Base-by-base conservation (phyloP, 768 basidiomycete genomes). In the Tulasnella calospora region DNA sequence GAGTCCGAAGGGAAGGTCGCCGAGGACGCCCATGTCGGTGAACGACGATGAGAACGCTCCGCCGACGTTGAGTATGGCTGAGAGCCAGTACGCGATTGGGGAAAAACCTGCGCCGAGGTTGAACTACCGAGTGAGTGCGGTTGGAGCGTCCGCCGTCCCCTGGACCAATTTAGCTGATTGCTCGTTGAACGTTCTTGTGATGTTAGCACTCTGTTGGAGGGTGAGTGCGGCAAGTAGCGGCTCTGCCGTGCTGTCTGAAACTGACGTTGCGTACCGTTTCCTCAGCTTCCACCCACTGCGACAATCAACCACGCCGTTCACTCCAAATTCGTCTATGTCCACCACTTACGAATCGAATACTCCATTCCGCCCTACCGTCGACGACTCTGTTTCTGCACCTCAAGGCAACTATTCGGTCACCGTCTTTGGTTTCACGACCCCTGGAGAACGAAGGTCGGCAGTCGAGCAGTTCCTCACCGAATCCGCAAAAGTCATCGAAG, bases 41-140 rank as follows among this genome's bases (percentile, higher is more conserved):
- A 73, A 40, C 3, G 74, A 75, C 12, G 74, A 75, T 35, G 74
- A 75, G 74, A 75, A 57, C 15, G 74, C 74, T 35, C 74, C 74
- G 19, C 74, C 47, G 40, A 75, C 74, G 5, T 33, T 75, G 30
- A 30, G 44, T 19, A 75, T 75, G 21, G 44, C 74, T 38, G 74
- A 75, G 51, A 30, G 44, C 5, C 47, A 57, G 51, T 75, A 75
- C n/a, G 23, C 35, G 27, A 15, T 57, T n/a, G 35, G 35, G 35
- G 74, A 75, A 30, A 21, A 27, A 30, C 23, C 44, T 30, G 3
- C 44, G 41, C 74, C 41, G 74, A 75, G 74, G 74, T 75, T 51
- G 55, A 57, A 33, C 35, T 36, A 41, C 41, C 23, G 74, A 30
- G 74, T 75, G 55, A 30, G 74, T 75, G 23, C 36, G 27, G 36